Conservation (phyloP, 2,329 filamentous ascomycete species). For the Falciphora oryzae region DNA sequence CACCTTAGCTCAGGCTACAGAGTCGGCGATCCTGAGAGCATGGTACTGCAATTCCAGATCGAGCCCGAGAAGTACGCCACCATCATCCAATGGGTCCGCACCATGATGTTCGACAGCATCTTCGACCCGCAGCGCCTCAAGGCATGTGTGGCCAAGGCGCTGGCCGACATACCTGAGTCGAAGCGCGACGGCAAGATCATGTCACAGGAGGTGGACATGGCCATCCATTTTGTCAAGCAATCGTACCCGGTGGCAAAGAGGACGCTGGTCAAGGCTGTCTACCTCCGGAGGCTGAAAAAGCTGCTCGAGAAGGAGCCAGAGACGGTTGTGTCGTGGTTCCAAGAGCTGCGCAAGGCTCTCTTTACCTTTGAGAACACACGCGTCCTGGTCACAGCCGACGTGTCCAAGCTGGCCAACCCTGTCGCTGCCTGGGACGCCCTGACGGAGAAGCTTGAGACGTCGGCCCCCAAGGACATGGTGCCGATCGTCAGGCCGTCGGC, state of each 20-base stretch:
- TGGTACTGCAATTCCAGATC: constrained; percentile 76
- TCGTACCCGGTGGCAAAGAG: constrained; percentile 73
- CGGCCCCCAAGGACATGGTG: constrained; percentile 46
- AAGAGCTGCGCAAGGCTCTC: constrained; percentile 67
- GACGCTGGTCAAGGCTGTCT: constrained; percentile 79
- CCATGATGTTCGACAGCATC: constrained; percentile 80
- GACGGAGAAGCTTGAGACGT: constrained; percentile 40
- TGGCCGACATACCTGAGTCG: constrained; percentile 85
- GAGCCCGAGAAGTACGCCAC: constrained; percentile 83
- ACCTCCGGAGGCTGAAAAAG: constrained; percentile 79
- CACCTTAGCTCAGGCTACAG: constrained; percentile 60
- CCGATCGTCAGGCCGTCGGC: constrained; percentile 65
- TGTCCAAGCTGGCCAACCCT: constrained; percentile 67
- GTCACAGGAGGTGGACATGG: constrained; percentile 61
- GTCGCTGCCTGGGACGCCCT: constrained; percentile 74
- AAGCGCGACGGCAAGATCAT: constrained; percentile 78
- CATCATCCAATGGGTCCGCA: constrained; percentile 76
- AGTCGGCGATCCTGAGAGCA: constrained; percentile 73
- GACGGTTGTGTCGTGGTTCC: constrained; percentile 69
- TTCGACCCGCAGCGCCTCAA: constrained; percentile 68
- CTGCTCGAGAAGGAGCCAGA: constrained; percentile 72
- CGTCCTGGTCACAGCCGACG: constrained; percentile 74
- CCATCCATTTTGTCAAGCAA: constrained; percentile 72
- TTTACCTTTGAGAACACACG: constrained; percentile 84
- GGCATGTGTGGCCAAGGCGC: constrained; percentile 67